These are phyloP conservation scores for Blastobotrys muscicola DNA, from an alignment of 805 yeast genomes.

Conservation along the genomic window DNA sequence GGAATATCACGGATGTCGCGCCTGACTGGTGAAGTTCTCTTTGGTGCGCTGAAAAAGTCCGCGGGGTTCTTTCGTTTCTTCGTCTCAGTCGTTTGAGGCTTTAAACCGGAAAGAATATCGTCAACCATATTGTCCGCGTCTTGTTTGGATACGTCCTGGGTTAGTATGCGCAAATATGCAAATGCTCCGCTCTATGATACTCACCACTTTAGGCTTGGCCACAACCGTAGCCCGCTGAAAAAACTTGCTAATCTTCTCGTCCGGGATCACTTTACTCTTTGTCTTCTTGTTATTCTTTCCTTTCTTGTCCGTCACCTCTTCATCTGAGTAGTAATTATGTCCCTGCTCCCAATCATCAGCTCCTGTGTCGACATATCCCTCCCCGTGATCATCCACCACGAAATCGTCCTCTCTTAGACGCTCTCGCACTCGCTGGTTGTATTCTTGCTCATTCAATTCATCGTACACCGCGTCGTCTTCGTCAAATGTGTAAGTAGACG, in stretches of 20 bases:
- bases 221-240: constrained; percentile 38
- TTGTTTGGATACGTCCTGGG: constrained; percentile 3
- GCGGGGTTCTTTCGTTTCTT: no score
- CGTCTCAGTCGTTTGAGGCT: no score
- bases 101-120: constrained; percentile 55
- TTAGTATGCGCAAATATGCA: constrained; percentile 3
- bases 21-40: no score
- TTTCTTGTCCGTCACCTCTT: constrained; percentile 24
- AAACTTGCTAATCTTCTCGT: constrained; percentile 29
- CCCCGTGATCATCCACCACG: constrained; percentile 88
- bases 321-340: constrained; percentile 27
- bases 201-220: constrained; percentile 24
- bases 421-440: constrained; percentile 64
- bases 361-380: constrained; percentile 91
- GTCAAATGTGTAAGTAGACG: constrained; percentile 36
- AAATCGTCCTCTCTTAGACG: constrained; percentile 84
- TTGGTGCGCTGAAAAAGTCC: no score
- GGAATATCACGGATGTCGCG: no score
- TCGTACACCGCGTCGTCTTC: constrained; percentile 63
- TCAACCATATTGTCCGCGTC: constrained; percentile 49
- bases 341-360: constrained; percentile 70
- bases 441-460: constrained; percentile 75
- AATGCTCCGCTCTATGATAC: background rate
- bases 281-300: constrained; percentile 25
- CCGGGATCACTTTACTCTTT: constrained; percentile 19